Evolutionary conservation across 129 eudicot genomes (phyloP).

Genomic region (Flaveria linearis): DNA sequence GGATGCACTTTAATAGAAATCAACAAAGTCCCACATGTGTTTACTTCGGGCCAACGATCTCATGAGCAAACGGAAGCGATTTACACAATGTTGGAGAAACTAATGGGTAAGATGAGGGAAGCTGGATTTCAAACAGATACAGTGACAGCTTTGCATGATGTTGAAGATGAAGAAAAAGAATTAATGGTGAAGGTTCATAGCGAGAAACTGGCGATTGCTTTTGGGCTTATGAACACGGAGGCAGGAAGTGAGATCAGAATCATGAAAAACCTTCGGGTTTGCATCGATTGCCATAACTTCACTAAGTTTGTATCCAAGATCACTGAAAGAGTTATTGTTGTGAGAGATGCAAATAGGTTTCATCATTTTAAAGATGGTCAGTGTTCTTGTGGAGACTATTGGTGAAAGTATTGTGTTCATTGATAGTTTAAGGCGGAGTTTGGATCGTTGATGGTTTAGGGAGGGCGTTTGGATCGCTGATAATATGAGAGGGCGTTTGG

Average conservation of each 20-base stretch:
- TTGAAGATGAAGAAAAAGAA: conserved; percentile 98
- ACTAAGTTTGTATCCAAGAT: conserved; percentile 77
- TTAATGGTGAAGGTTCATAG: conserved; percentile 94
- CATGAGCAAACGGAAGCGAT: conserved; percentile 61
- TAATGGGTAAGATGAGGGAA: conserved; percentile 82
- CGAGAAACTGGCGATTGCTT: conserved; percentile 88
- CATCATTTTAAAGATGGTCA: conserved; percentile 87
- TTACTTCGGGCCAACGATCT: conserved; percentile 72
- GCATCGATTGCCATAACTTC: conserved; percentile 88
- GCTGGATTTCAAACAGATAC: conserved; percentile 86
- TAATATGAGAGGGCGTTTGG: not conserved
- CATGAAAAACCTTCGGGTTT: conserved; percentile 88
- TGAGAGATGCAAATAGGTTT: conserved; percentile 93
- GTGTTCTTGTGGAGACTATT: conserved; percentile 96
- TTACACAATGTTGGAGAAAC: conserved; percentile 58
- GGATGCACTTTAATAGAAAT: conserved; percentile 89
- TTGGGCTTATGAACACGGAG: conserved; percentile 68
- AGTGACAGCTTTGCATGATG: conserved; percentile 83
- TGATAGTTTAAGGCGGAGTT: not conserved
- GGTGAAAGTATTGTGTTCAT: conserved; percentile 48
- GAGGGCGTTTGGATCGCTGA: not conserved
- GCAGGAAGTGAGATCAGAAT: conserved; percentile 75
- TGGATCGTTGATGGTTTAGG: not conserved
- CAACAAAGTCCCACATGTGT: conserved; percentile 60
- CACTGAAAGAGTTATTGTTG: conserved; percentile 72